Evolutionary conservation across 768 basidiomycete genomes (phyloP), one percentile per base, ranked within the genome.

Genomic region (Calocybe cyanea): DNA sequence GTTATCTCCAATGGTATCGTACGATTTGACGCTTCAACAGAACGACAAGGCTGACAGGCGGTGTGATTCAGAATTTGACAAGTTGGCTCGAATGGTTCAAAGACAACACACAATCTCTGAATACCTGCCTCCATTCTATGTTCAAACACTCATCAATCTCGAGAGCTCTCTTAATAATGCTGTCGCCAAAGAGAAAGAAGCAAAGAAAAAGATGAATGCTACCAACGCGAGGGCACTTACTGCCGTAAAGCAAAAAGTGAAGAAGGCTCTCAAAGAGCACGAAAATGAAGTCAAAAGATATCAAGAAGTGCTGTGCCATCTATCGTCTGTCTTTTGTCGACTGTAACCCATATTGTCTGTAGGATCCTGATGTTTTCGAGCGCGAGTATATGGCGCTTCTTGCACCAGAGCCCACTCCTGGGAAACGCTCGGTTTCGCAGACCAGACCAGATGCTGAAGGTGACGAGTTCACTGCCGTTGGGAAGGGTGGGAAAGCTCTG

Each of bases 211-310:
- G 70, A 91, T 94, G 85, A 95, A 93, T 54, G 87, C 92, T 1
- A 85, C 78, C 51, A 94, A 94, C 57, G 89, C 92, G 32, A 93
- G 90, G 58, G 92, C 93, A 2, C 76, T 98, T 53, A 97, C 92
- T 42, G 87, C 88, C n/a, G 87, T 97, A 84, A 97, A 94, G 69
- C 95, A 98, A 68, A 96, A 94, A 65, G 76, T 97, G 45, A 94
- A 88, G 71, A 98, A 94, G 71, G 77, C 86, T 8, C 57, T 75
- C 45, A 95, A 93, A 65, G 96, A 98, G 63, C 78, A 90, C 61
- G 96, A 97, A 68, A 66, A 64, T 9, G 85, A 90, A 53, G 65
- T 94, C 33, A 82, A 81, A 61, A 78, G 78, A 48, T 97, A 83
- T 69, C 85, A 87, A 59, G 76, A 80, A 63, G 93, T 92, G 57